Evolutionary conservation across 148 eudicot species (phyloP), one percentile per base, ranked within the genome.

Genomic region (Silene uniflora): DNA sequence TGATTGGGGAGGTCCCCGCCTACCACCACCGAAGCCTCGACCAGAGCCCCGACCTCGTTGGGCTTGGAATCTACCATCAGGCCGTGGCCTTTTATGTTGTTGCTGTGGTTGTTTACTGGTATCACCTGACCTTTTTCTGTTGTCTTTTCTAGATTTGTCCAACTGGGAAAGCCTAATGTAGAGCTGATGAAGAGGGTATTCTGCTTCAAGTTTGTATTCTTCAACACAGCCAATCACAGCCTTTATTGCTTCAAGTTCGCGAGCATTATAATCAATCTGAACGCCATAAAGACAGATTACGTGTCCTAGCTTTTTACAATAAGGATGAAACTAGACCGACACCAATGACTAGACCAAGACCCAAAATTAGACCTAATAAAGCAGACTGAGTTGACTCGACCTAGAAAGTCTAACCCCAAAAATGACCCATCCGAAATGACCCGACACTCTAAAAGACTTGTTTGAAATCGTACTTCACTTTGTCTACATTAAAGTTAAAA

Each of bases 181-280:
- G 62, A 89, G 93, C 4, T 89, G 87, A 59, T 84, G 89, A 11
- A 88, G 89, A 23, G 91, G 89, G 68, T 88, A 88, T n/a, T 72
- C 81, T 23, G 81, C 84, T 83, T 86, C 83, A 10, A 88, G 89
- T n/a, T 79, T 79, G 81, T 86, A 88, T 10, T 79, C 74, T 61
- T 75, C 76, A 23, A 88, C 81, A 55, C 91, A 86, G 9, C 69
- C 52, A 8, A 88, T 79, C 61, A 88, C 83, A 27, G 65, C 76
- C 76, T 67, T 84, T 59, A 88, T 55, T 9, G 89, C 91, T 46
- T 80, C 85, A 69, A 84, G 89, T 82, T 86, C 91, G 62, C 86
- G 87, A 68, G 87, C 79, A 79, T 88, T 88, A 65, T 49, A 80
- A 58, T 75, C 79, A 54, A 78, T 78, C 89, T 87, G 84, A 74